Evolutionary conservation across 208 protist species (phyloP).

Genomic region (Phytomonas sp.): DNA sequence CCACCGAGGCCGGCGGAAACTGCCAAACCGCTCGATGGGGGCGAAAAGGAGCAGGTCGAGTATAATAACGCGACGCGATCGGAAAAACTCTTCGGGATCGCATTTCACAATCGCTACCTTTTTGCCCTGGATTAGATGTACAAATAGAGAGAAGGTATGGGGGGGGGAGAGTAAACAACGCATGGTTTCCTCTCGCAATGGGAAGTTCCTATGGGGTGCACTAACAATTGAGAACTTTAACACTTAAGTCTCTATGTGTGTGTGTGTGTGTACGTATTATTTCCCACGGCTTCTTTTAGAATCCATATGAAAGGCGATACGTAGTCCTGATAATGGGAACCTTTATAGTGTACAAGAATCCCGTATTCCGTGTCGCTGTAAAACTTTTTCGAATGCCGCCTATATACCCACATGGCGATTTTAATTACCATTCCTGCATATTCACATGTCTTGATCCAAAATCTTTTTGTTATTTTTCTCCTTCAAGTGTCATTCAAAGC

Average conservation of each 20-base stretch:
- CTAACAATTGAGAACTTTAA: no score
- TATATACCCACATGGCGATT: not conserved
- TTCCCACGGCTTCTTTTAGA: not conserved
- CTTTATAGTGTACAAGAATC: not conserved
- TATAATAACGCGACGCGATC: conserved; percentile 78
- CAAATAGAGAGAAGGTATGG: not conserved
- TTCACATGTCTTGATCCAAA: not conserved
- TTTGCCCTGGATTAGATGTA: conserved; percentile 59
- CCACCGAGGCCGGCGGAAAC: not conserved
- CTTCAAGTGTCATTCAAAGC: not conserved
- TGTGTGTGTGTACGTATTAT: conserved; percentile 1
- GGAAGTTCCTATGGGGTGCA: not conserved
- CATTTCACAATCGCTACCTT: conserved; percentile 85
- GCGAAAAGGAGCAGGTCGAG: conserved; percentile 22
- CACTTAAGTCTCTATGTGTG: conserved; percentile 2
- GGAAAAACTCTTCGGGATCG: conserved; percentile 74
- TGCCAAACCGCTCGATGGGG: not conserved
- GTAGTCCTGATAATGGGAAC: not conserved
- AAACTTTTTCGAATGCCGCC: not conserved
- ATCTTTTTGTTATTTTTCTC: not conserved
- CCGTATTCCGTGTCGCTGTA: not conserved
- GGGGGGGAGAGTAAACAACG: not conserved
- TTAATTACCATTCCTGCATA: not conserved
- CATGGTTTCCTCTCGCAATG: not conserved
- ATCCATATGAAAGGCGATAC: not conserved